Percentiles rank a stretch among this genome's conserved stretches.
Evolutionary conservation across 768 basidiomycete species (phyloP).

Genomic region (Panaeolus cyanescens): DNA sequence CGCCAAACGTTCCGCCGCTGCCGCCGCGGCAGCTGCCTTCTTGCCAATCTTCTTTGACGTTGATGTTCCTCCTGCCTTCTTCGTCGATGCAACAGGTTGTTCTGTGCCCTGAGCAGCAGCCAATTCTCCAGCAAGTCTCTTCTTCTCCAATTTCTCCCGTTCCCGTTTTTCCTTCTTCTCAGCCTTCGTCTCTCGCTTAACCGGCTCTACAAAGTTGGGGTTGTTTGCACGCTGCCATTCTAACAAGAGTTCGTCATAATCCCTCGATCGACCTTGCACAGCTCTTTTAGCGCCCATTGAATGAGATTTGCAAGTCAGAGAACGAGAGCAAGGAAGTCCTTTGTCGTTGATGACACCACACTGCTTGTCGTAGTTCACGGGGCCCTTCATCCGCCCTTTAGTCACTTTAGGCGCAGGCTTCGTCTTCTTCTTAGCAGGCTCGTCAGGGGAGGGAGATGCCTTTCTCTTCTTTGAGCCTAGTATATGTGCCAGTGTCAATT

Average conservation of each 20-base stretch:
- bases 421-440: slow-evolving; percentile 77
- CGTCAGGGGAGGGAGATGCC: slow-evolving; percentile 70
- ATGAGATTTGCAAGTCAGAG: slow-evolving; percentile 97
- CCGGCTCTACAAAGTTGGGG: slow-evolving; percentile 86
- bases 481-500: slow-evolving; percentile 3
- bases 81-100: slow-evolving; percentile 37
- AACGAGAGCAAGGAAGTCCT: slow-evolving; percentile 87
- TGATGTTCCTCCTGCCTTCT: slow-evolving; percentile 44
- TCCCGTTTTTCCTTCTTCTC: slow-evolving; percentile 87
- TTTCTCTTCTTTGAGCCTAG: slow-evolving; percentile 73
- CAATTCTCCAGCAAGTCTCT: slow-evolving; percentile 67
- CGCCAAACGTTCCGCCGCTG: slow-evolving; percentile 48
- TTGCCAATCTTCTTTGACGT: slow-evolving; percentile 63
- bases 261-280: slow-evolving; percentile 81
- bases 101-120: slow-evolving; percentile 63
- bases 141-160: slow-evolving; percentile 82
- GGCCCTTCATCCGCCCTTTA: slow-evolving; percentile 81
- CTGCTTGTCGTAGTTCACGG: slow-evolving; percentile 88
- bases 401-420: slow-evolving; percentile 71
- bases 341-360: slow-evolving; percentile 99
- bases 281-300: slow-evolving; percentile 96
- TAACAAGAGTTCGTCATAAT: slow-evolving; percentile 84
- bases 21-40: slow-evolving; percentile 57
- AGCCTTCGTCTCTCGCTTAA: slow-evolving; percentile 83
- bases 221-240: slow-evolving; percentile 92